A percentile compares a stretch with the other conserved stretches of the same genome.
These are phyloP conservation scores for Penicillium tannophilum DNA, from an alignment of 495 filamentous ascomycete genomes.

Conservation along the genomic window DNA sequence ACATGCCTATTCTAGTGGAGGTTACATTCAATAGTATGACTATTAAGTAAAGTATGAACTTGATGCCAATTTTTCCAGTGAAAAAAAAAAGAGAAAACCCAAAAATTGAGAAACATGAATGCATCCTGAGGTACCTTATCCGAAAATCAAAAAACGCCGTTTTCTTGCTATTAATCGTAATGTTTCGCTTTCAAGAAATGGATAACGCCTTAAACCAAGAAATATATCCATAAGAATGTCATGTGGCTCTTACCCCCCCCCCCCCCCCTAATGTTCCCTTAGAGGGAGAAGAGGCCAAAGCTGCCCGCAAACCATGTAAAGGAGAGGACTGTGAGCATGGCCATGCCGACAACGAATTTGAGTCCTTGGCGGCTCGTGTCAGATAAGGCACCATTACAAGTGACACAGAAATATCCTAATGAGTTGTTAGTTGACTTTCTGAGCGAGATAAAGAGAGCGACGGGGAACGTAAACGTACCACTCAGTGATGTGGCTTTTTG, in stretches of 20 bases:
- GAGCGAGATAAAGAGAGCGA: background rate
- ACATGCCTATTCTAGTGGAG: too few relatives aligned
- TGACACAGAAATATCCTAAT: constrained; percentile 62
- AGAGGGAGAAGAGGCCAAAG: constrained; percentile 57
- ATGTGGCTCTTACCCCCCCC: background rate
- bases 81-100: constrained; percentile 9
- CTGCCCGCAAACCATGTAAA: constrained; percentile 88
- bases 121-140: constrained; percentile 7
- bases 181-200: constrained; percentile 23
- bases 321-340: constrained; percentile 70
- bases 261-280: background rate
- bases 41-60: background rate
- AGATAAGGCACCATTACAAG: constrained; percentile 71
- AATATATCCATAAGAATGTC: constrained; percentile 29
- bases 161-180: constrained; percentile 36
- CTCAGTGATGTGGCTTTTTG: constrained; percentile 63
- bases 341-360: constrained; percentile 75
- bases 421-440: constrained; percentile 21
- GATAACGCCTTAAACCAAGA: constrained; percentile 18
- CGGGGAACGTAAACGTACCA: constrained; percentile 47
- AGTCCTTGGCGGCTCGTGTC: constrained; percentile 66
- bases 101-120: constrained; percentile 7
- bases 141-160: constrained; percentile 28
- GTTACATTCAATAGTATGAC: too few relatives aligned
- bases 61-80: constrained; percentile 3